Percentiles rank a stretch among this genome's conserved stretches.
These are phyloP conservation scores for Kokia cookei DNA, from an alignment of 441 rosid species.

Conservation along the genomic window DNA sequence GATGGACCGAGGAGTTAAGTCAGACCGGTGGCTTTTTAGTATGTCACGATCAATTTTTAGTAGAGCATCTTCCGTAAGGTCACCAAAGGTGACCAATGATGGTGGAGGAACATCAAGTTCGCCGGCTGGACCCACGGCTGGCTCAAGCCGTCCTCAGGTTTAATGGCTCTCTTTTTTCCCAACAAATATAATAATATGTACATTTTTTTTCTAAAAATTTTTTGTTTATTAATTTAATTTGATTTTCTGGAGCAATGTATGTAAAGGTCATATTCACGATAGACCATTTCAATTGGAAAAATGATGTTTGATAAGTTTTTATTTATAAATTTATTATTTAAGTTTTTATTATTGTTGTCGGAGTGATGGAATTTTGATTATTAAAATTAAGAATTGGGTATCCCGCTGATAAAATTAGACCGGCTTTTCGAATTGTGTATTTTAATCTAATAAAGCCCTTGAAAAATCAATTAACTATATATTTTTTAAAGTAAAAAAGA, in stretches of 20 bases:
- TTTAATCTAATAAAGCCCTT: too few relatives aligned
- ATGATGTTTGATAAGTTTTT: too few relatives aligned
- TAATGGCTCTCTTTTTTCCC: neutral
- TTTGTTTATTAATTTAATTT: neutral
- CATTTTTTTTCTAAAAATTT: neutral
- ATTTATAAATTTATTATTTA: too few relatives aligned
- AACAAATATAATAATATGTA: neutral
- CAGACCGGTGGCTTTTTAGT: constrained; percentile 53
- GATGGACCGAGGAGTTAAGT: constrained; percentile 31
- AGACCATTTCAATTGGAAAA: neutral
- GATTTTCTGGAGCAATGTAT: neutral
- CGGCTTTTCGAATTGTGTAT: too few relatives aligned
- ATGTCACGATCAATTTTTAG: constrained; percentile 45
- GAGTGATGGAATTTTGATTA: too few relatives aligned
- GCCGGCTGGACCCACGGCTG: constrained; percentile 17
- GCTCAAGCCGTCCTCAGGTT: constrained; percentile 28
- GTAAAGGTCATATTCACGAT: neutral
- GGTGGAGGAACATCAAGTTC: constrained; percentile 25
- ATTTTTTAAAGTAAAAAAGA: too few relatives aligned
- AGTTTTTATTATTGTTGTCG: too few relatives aligned
- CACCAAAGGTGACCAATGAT: constrained; percentile 22
- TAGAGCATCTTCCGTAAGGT: constrained; percentile 28
- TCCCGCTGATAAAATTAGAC: too few relatives aligned
- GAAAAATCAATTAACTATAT: too few relatives aligned
- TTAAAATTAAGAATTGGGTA: too few relatives aligned